Percentiles rank a stretch among this genome's conserved stretches.
Conservation (phyloP, 2,329 filamentous ascomycete genomes). For the Chaetomiaceae sp. region DNA sequence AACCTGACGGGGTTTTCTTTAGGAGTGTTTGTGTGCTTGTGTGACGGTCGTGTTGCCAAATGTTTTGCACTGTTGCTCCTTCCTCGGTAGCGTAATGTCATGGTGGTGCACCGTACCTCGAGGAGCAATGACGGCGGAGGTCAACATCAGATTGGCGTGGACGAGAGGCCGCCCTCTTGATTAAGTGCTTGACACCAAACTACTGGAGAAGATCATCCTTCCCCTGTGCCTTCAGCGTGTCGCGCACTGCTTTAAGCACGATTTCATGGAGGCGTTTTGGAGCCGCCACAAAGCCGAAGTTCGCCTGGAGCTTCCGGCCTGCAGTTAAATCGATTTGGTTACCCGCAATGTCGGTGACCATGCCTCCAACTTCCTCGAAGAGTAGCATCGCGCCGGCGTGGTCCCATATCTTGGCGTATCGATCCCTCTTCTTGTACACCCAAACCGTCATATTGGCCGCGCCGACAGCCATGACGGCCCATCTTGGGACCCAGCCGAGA, state of each 20-base stretch:
- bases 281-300: slow-evolving; percentile 54
- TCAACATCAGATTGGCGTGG: too few relatives aligned
- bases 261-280: slow-evolving; percentile 39
- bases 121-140: too few relatives aligned
- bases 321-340: slow-evolving; percentile 44
- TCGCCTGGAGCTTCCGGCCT: slow-evolving; percentile 45
- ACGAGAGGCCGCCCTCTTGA: too few relatives aligned
- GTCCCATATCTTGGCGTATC: slow-evolving; percentile 54
- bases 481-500: slow-evolving; percentile 54
- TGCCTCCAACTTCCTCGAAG: slow-evolving; percentile 53
- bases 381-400: slow-evolving; percentile 56
- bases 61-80: too few relatives aligned
- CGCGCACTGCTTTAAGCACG: slow-evolving; percentile 38
- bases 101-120: too few relatives aligned
- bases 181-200: neutral
- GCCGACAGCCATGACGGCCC: slow-evolving; percentile 48
- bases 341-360: slow-evolving; percentile 51
- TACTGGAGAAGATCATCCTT: slow-evolving; percentile 29
- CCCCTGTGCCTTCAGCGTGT: slow-evolving; percentile 32
- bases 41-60: too few relatives aligned
- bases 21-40: too few relatives aligned
- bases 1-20: too few relatives aligned
- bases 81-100: too few relatives aligned
- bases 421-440: slow-evolving; percentile 47
- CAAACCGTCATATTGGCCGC: slow-evolving; percentile 51